Base-by-base conservation (phyloP, 495 filamentous ascomycete genomes). In the Jackrogersella multiformis region DNA sequence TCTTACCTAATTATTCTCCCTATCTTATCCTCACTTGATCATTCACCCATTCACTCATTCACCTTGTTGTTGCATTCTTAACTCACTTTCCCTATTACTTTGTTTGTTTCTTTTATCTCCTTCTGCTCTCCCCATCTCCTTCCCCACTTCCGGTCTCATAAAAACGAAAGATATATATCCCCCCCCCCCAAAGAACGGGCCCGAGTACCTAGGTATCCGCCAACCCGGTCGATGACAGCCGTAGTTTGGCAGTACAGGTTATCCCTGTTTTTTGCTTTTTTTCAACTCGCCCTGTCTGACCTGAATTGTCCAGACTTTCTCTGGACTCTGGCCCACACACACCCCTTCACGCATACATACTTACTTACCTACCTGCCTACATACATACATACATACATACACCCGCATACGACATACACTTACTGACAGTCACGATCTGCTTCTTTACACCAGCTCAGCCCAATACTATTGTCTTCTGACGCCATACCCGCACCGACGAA, bases 391-490 rank as follows among this genome's bases (percentile, higher is more conserved):
- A 65, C 54, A 55, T 63, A 63, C 45, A 63, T 55, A 30, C 49
- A 68, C 65, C 42, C 65, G 65, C 65, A 68, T 68, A 59, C 60
- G 55, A 64, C 61, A 61, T 66, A 66, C 57, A 55, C 57, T 41
- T 44, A 56, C 56, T 65, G 41, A 66, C 52, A 34, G 61, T 70
- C 67, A 65, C 61, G 66, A 69, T 66, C 61, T 61, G 16, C 61
- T 38, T 62, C 24, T 60, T 51, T 13, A 16, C 34, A 53, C 28
- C 21, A 65, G 34, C 61, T 35, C 62, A 70, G 67, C 20, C 67
- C 67, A 70, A 70, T 70, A 54, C n/a, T n/a, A n/a, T n/a, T n/a
- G 52, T 70, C 61, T 66, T 53, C 67, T 70, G 67, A 70, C 67
- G 67, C 67, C 67, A 70, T 66, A 70, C 58, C 61, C 67, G 67